These are phyloP conservation scores for Fusarium sublunatum DNA, from an alignment of 2,329 filamentous ascomycete genomes.

Conservation along the genomic window DNA sequence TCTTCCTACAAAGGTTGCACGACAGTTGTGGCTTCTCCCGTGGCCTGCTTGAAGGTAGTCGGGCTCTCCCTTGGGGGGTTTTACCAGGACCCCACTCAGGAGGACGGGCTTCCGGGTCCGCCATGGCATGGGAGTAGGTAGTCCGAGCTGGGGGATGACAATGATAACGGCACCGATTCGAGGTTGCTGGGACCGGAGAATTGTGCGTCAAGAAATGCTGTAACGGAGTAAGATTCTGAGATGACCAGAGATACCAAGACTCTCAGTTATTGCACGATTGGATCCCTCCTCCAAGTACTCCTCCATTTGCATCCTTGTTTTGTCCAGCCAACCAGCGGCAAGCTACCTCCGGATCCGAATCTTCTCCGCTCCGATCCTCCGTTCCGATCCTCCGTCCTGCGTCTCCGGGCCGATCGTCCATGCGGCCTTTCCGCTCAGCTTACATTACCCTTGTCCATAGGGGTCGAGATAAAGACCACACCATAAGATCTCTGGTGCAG, in stretches of 20 bases:
- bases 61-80: slow-evolving; percentile 11
- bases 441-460: neutral
- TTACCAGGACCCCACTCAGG: slow-evolving; percentile 17
- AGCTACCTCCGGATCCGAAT: slow-evolving; percentile 13
- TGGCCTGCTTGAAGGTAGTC: slow-evolving; percentile 11
- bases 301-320: slow-evolving; percentile 9
- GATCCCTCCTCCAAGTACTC: neutral
- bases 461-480: neutral
- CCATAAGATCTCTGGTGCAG: neutral
- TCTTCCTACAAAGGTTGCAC: slow-evolving; percentile 20
- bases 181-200: neutral
- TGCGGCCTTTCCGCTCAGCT: no score
- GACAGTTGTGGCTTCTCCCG: slow-evolving; percentile 19
- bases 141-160: neutral
- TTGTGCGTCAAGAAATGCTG: neutral
- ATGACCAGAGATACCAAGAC: no score
- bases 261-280: no score
- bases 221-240: neutral
- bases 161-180: neutral
- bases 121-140: neutral
- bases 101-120: slow-evolving; percentile 6
- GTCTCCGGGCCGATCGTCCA: slow-evolving; percentile 12
- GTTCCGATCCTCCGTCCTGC: slow-evolving; percentile 16
- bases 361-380: slow-evolving; percentile 23
- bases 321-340: neutral